Evolutionary conservation across 208 protist species (phyloP), one percentile per base, ranked within the genome.

Genomic region (Trypanosoma theileri): DNA sequence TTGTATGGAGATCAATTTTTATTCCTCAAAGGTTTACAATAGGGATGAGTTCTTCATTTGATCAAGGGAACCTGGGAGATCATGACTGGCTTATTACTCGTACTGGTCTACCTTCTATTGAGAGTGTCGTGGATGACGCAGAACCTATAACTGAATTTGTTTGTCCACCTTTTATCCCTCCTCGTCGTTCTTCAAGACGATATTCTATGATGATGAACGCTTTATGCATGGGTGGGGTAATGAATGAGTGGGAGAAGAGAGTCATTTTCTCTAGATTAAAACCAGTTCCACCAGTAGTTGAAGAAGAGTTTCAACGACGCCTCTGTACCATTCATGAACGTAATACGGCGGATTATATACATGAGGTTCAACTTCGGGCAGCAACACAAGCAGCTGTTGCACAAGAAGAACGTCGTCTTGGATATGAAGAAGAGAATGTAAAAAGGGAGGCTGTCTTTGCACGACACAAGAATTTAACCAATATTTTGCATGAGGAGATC

Each of bases 201-300:
- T 82, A 80, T 56, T 81, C 82, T 0, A 44, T 71, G 10, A 45
- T 65, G 0, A 46, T 64, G 35, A 53, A 64, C 53, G 58, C 45
- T 41, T 72, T 74, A 13, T 41, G 16, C 28, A 62, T 54, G n/a
- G 40, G 59, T 0, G 66, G 73, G 19, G 52, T 71, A 22, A 64
- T 93, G 45, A 77, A 26, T 16, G 75, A 89, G 26, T 91, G 81
- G 82, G 89, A 94, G 66, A 82, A 77, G 59, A 79, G 85, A 57
- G 64, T 73, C 4, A 85, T 94, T 50, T 45, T 92, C 14, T 53
- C 84, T 1, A 74, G 81, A 0, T 71, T 91, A 56, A 69, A 80
- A 58, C 75, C 79, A 66, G 51, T 35, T 9, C 13, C 50, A 22
- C 70, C 60, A 11, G 31, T 93, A 0, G 62, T 89, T 55, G 75